Percentiles rank a stretch among this genome's conserved stretches.
phyloP scores from a whole-genome alignment of 139 green algal genomes.

The Chlorella sp. region DNA sequence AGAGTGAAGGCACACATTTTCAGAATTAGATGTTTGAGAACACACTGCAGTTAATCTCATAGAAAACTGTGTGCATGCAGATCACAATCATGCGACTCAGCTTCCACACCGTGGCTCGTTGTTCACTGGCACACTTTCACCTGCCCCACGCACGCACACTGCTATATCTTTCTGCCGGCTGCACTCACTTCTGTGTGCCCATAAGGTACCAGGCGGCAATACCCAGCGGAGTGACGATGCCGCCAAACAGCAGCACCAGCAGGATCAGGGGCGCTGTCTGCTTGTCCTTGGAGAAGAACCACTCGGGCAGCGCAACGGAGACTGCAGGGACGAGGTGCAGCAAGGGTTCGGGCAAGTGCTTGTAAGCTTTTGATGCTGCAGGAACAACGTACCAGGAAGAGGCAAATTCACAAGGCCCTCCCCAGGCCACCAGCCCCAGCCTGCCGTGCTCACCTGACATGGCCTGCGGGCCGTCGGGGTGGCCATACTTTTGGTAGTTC shows the following conservation, averaged over 20 bases:
- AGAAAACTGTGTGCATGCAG: too few relatives aligned
- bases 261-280: constrained; percentile 82
- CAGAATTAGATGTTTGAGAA: too few relatives aligned
- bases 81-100: too few relatives aligned
- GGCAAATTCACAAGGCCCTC: too few relatives aligned
- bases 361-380: neutral
- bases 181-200: constrained; percentile 70
- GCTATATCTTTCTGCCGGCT: too few relatives aligned
- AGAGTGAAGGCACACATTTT: neutral
- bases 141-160: too few relatives aligned
- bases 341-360: neutral
- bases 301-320: constrained; percentile 84
- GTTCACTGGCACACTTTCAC: too few relatives aligned
- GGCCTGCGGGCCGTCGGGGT: constrained; percentile 87
- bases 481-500: constrained; percentile 93
- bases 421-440: neutral
- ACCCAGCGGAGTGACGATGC: constrained; percentile 83
- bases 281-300: constrained; percentile 86
- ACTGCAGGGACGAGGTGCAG: constrained; percentile 25
- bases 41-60: too few relatives aligned
- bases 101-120: too few relatives aligned
- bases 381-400: neutral
- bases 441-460: constrained; percentile 7
- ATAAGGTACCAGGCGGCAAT: constrained; percentile 81
- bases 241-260: constrained; percentile 75